Evolutionary conservation across 2,329 filamentous ascomycete genomes (phyloP).

Genomic region (Aspergillus pseudoviridinutans): DNA sequence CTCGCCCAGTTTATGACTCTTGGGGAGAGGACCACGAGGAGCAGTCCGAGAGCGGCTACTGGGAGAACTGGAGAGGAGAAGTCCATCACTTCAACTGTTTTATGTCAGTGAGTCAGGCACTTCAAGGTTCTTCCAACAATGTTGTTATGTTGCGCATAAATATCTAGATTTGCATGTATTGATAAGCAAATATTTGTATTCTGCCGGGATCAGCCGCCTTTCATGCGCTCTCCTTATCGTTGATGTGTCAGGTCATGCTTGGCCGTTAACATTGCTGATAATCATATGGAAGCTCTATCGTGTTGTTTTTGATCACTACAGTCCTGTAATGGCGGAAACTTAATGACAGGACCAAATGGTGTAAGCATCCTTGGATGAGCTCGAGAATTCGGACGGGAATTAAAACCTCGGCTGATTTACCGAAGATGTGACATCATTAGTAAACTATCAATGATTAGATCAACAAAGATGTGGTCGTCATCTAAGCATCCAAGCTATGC

Average conservation of each 20-base stretch:
- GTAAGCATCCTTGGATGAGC: too few relatives aligned
- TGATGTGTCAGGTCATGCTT: not conserved
- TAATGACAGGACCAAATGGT: too few relatives aligned
- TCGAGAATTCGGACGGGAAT: too few relatives aligned
- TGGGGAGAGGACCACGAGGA: constrained; percentile 14
- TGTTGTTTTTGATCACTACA: too few relatives aligned
- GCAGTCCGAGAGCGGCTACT: not conserved
- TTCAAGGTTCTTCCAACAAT: not conserved
- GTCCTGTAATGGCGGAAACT: too few relatives aligned
- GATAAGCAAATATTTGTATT: not conserved
- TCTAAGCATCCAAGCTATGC: not conserved
- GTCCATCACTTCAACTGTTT: not conserved
- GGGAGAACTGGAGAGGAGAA: not conserved
- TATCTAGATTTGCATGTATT: not conserved
- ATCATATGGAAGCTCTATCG: too few relatives aligned
- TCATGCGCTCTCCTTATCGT: not conserved
- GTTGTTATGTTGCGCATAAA: not conserved
- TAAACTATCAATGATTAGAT: not conserved
- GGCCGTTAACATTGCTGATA: too few relatives aligned
- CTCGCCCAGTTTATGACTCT: constrained; percentile 12
- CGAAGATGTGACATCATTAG: not conserved
- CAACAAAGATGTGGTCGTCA: not conserved
- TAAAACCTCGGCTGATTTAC: too few relatives aligned
- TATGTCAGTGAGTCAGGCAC: not conserved
- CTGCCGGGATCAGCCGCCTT: not conserved